These are phyloP conservation scores for Ceratobasidium sp. DNA, from an alignment of 1,284 basidiomycete genomes.

Conservation along the genomic window DNA sequence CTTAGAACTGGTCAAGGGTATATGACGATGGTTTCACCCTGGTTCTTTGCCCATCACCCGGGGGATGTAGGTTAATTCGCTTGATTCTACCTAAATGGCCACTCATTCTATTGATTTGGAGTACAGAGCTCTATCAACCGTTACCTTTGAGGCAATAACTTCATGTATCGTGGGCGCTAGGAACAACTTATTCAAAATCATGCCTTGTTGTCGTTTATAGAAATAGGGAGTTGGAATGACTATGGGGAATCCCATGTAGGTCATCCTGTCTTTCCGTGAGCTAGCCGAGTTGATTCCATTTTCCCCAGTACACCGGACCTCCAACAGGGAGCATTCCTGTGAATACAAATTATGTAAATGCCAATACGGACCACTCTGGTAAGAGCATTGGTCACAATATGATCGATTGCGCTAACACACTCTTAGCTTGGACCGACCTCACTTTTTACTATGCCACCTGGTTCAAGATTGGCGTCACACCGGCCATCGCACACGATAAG, in stretches of 20 bases:
- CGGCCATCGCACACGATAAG: constrained; percentile 55
- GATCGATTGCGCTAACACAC: background rate
- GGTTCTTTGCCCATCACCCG: constrained; percentile 60
- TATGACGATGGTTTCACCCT: constrained; percentile 59
- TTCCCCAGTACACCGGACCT: constrained; percentile 39
- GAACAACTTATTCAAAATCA: constrained; percentile 58
- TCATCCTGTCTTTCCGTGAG: background rate
- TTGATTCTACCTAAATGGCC: no score
- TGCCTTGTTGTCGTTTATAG: constrained; percentile 54
- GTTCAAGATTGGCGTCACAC: constrained; percentile 44
- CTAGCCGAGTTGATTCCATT: background rate
- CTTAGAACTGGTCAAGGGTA: constrained; percentile 53
- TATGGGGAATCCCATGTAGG: constrained; percentile 43
- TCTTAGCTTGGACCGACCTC: constrained; percentile 36
- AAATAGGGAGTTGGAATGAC: constrained; percentile 56
- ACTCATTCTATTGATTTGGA: background rate
- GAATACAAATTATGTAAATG: background rate
- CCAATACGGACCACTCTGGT: background rate
- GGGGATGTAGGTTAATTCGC: constrained; percentile 41
- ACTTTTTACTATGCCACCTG: constrained; percentile 42
- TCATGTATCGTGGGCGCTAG: constrained; percentile 58
- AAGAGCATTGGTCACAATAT: background rate
- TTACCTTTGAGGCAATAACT: constrained; percentile 59
- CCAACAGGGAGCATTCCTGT: constrained; percentile 26
- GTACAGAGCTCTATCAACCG: constrained; percentile 57